Base-by-base conservation (phyloP, 495 filamentous ascomycete species). In the Penicillium tannophilum region DNA sequence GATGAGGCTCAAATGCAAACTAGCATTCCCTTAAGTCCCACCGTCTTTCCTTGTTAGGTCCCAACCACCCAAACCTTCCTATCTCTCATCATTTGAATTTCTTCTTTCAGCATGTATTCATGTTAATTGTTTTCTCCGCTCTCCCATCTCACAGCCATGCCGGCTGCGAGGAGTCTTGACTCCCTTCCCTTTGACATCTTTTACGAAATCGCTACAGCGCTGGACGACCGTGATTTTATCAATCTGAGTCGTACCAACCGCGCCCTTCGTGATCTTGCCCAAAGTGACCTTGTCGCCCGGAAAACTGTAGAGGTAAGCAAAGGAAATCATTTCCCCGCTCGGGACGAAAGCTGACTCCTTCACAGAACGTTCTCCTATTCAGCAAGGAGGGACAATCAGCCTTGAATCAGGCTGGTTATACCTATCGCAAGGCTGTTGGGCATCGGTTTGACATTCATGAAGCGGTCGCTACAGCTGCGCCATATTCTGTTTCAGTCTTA, bases 181-280 rank as follows among this genome's bases (percentile, higher is more conserved):
- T 65, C 69, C 48, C 64, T 89, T 36, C 86, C 88, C 4, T 88
- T 86, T 67, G 88, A 90, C 72, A 75, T 89, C 10, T 73, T 88
- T 41, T 78, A 84, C 30, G 79, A 84, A 60, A 82, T 90, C 47
- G 77, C 72, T 4, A 72, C 63, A 12, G 71, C 58, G 43, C 64
- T 86, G 45, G 71, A 78, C 10, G 72, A 80, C 54, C 60, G 68
- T 49, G 77, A 80, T 54, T 73, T 63, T 28, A 64, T 74, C 33
- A 67, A 77, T 59, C 67, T 80, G 46, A 77, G 80, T 55, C 71
- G 78, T 44, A 78, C 81, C 41, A 85, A 84, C 63, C 77, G 72
- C 10, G 69, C 77, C 16, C 76, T 92, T 17, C 72, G 78, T 55
- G 78, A 69, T 50, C 66, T 87, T 12, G 66, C 87, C 51, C 64